Percentiles rank a stretch among this genome's conserved stretches.
phyloP scores from a whole-genome alignment of 768 basidiomycete genomes.

The Trametes elegans region DNA sequence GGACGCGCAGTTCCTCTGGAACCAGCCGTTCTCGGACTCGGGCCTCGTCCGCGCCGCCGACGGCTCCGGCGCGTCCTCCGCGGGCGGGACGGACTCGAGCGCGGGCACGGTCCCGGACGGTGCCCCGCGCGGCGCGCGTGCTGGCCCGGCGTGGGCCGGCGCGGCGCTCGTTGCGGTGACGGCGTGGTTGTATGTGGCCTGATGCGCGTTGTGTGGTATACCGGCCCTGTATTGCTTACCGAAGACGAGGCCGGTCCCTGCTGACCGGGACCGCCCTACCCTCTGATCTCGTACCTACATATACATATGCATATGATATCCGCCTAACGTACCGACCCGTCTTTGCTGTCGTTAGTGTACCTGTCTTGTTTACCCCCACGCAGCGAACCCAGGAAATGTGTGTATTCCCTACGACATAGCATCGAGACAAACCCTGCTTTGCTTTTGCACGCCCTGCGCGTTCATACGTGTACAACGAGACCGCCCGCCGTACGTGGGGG shows the following conservation, averaged over 20 bases:
- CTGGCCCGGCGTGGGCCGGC: conserved; percentile 1
- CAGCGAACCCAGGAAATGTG: background rate
- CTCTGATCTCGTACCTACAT: too few relatives aligned
- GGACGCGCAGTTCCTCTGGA: conserved; percentile 52
- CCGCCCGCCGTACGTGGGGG: too few relatives aligned
- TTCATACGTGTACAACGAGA: too few relatives aligned
- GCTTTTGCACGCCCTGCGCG: too few relatives aligned
- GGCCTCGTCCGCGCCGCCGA: conserved; percentile 17
- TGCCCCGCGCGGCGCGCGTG: conserved; percentile 1
- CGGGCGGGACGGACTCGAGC: background rate
- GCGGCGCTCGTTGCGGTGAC: background rate
- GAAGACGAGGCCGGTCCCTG: too few relatives aligned
- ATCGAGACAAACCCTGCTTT: background rate
- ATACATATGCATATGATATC: too few relatives aligned
- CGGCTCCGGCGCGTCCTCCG: too few relatives aligned
- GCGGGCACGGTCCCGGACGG: background rate
- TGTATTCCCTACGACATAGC: background rate
- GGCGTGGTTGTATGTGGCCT: background rate
- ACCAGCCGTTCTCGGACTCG: conserved; percentile 47
- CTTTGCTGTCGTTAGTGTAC: background rate
- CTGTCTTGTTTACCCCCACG: background rate
- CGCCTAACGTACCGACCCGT: too few relatives aligned
- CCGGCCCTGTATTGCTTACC: too few relatives aligned
- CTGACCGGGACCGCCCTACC: too few relatives aligned
- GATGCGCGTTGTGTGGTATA: too few relatives aligned